Evolutionary conservation across 2,329 filamentous ascomycete genomes (phyloP), one percentile per base, ranked within the genome.

Genomic region (Helotiales sp.): DNA sequence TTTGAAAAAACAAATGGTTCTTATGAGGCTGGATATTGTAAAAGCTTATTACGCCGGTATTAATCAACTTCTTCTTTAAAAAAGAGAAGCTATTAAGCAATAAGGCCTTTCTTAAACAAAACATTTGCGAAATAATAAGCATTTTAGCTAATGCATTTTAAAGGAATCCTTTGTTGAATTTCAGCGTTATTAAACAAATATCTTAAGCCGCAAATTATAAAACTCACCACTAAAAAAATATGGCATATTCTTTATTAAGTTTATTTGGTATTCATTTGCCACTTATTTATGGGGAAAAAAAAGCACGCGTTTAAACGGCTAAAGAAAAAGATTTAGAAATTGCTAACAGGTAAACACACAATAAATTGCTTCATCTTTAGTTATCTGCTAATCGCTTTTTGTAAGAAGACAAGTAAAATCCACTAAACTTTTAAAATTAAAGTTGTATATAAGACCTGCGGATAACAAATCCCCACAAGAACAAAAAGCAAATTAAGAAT

Each of bases 211-310:
- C 30, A 32, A 32, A 10, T 32, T 10, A 10, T 32, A 10, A 32
- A 10, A 32, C 30, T 32, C 10, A 6, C 10, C 30, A 10, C 30
- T 10, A 32, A 10, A 10, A 32, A 32, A 10, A 32, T 10, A 32
- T 76, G 22, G 80, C 81, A 0, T 83, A 57, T 32, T 57, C 54
- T 1, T 28, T 62, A 20, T 34, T 62, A 50, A 45, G 59, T 8
- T 83, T 54, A 81, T 83, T 84, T 34, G 74, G 74, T 2, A 75
- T 83, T 28, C 78, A 80, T 30, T 81, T 84, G 78, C 77, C 81
- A 0, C 69, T 82, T 6, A 47, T 83, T 0, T 84, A 83, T 63
- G 45, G 82, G 1, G 78, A 80, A 60, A 77, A 1, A 28, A 0
- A 66, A 47, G 7, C 74, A 72, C 0, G 76, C 80, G 0, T 80